Base-by-base conservation (phyloP, 768 basidiomycete genomes). In the Leccinum aurantiacum region DNA sequence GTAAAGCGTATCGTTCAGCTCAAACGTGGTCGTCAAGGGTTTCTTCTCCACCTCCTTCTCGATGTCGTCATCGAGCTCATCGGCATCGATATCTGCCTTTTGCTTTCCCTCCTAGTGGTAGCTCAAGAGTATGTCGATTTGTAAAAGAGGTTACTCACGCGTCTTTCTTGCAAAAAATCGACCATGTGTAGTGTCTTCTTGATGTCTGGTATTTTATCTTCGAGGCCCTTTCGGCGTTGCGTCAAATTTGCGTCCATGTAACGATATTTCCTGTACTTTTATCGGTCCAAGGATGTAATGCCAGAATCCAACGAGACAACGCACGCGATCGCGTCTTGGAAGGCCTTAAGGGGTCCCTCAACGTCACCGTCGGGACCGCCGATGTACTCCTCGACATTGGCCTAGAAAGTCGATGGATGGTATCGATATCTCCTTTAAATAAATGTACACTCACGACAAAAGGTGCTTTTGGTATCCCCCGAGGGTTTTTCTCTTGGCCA, bases 141-240 rank as follows among this genome's bases (percentile, higher is more conserved):
- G 3, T 13, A 37, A 4, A 57, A 17, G 35, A 3, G 15, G 11
- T 27, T 54, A 75, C 86, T 67, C 67, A 91, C 91, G 65, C 88
- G 80, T 68, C 86, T 77, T 60, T 88, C 85, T 63, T 87, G 84
- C 25, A 97, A 72, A 71, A 83, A 91, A 68, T 90, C 85, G 22
- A 98, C 93, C 85, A 98, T 96, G 62, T 81, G 81, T 47, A 99
- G 76, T 3, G 95, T 98, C 78, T 95, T 94, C 67, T 84, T 84
- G 69, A 98, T 93, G 73, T 99, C 97, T 0, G 96, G 95, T 38
- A 98, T 95, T 81, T 99, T 98, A 62, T 93, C 91, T 66, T 95
- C 90, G 5, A 98, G 80, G 17, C 89, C 85, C 54, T 81, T 81
- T 56, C 90, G 81, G 50, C 95, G 84, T 69, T 93, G 89, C 6